Conservation (phyloP, 2,329 filamentous ascomycete genomes). For the Trichoderma polysporum region DNA sequence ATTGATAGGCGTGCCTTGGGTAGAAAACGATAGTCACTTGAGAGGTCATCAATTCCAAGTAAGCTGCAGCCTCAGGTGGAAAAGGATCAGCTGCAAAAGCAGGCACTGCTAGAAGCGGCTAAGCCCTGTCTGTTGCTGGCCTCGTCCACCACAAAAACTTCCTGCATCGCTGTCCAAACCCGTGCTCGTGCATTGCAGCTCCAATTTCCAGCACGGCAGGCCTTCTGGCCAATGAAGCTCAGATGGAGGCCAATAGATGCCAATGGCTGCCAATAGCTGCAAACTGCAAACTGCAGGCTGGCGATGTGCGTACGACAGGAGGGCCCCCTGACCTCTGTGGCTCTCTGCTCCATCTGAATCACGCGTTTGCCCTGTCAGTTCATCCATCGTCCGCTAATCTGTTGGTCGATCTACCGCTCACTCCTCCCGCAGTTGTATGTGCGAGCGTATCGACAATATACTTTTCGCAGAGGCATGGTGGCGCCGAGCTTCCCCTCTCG, state of each 20-base stretch:
- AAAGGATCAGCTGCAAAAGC: no score
- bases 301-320: neutral
- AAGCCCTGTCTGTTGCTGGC: neutral
- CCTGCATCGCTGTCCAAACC: neutral
- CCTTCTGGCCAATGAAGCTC: neutral
- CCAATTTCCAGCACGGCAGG: neutral
- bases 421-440: neutral
- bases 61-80: neutral
- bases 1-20: no score
- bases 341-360: neutral
- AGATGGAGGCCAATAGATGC: neutral
- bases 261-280: neutral
- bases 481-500: conserved; percentile 9
- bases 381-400: conserved; percentile 1
- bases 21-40: neutral
- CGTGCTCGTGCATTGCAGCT: neutral
- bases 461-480: conserved; percentile 14
- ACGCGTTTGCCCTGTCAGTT: neutral
- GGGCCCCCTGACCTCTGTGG: neutral
- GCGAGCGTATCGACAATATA: neutral
- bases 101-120: neutral
- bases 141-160: neutral
- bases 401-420: conserved; percentile 10
- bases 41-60: neutral
- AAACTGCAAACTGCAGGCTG: neutral